A percentile compares a stretch with the other conserved stretches of the same genome.
Evolutionary conservation across 2,329 filamentous ascomycete genomes (phyloP).

Genomic region (Hypoxylon sp.): DNA sequence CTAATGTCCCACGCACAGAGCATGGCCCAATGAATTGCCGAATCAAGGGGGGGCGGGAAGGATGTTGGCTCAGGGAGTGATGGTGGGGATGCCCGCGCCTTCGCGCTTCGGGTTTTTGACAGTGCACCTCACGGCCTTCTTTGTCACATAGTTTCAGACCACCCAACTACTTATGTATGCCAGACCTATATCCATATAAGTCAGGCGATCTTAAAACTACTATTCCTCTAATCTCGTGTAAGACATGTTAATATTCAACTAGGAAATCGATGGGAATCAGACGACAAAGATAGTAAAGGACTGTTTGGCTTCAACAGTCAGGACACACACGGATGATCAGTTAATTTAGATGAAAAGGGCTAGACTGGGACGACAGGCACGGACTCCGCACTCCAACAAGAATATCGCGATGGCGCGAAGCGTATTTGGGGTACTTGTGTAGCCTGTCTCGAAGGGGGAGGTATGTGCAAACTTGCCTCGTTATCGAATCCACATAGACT

Average conservation of each 20-base stretch:
- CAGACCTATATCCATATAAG: neutral
- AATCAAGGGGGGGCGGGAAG: conserved; percentile 10
- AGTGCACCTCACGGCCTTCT: conserved; percentile 6
- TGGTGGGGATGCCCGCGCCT: conserved; percentile 37
- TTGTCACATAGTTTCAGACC: neutral
- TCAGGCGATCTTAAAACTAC: neutral
- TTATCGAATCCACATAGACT: neutral
- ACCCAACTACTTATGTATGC: neutral
- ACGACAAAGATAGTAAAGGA: neutral
- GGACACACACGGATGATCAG: neutral
- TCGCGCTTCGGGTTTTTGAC: conserved; percentile 31
- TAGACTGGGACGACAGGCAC: neutral
- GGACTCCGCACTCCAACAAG: neutral
- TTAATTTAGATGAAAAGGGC: neutral
- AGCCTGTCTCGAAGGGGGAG: neutral
- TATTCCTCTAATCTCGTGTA: neutral
- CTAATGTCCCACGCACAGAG: neutral
- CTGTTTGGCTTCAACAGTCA: neutral
- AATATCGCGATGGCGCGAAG: neutral
- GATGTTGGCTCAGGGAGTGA: conserved; percentile 6
- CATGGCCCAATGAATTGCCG: neutral
- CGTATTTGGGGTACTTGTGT: neutral
- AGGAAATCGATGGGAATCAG: neutral
- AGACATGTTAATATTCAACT: neutral
- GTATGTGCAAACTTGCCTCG: neutral